Evolutionary conservation across 2,329 filamentous ascomycete species (phyloP).

Genomic region (Colletotrichum sp.): DNA sequence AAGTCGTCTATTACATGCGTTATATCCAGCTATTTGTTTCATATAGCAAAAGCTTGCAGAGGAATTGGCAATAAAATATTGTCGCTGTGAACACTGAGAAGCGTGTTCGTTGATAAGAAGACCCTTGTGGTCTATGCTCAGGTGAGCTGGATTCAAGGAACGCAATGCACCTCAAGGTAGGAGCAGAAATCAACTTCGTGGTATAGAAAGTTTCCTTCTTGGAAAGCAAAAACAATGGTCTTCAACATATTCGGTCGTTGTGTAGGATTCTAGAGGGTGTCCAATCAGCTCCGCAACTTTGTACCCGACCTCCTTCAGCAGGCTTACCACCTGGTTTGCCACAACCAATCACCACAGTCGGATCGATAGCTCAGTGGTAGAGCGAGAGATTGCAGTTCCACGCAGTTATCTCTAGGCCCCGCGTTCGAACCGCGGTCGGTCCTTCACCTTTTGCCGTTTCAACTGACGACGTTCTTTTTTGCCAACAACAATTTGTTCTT

Average conservation of each 20-base stretch:
- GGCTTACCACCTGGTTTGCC: accelerated
- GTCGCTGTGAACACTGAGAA: background rate
- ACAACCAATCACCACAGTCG: background rate
- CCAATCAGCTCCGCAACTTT: background rate
- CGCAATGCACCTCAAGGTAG: background rate
- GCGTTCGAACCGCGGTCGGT: slow-evolving; percentile 18
- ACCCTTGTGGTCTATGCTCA: accelerated
- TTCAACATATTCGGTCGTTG: background rate
- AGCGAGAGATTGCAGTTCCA: slow-evolving; percentile 14
- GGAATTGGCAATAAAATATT: background rate
- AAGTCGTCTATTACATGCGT: accelerated
- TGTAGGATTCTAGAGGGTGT: background rate
- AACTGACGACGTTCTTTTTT: background rate
- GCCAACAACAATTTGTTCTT: background rate
- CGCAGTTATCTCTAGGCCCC: slow-evolving; percentile 17
- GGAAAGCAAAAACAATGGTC: background rate
- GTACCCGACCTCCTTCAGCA: background rate
- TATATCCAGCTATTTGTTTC: no score
- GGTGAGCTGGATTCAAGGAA: background rate
- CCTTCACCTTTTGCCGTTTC: background rate
- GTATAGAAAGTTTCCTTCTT: background rate
- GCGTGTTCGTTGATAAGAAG: background rate
- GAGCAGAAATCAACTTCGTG: background rate
- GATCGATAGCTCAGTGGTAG: slow-evolving; percentile 21
- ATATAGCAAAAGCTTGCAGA: background rate